phyloP scores from a whole-genome alignment of 805 yeast species.

The Kuraishia floccosa region DNA sequence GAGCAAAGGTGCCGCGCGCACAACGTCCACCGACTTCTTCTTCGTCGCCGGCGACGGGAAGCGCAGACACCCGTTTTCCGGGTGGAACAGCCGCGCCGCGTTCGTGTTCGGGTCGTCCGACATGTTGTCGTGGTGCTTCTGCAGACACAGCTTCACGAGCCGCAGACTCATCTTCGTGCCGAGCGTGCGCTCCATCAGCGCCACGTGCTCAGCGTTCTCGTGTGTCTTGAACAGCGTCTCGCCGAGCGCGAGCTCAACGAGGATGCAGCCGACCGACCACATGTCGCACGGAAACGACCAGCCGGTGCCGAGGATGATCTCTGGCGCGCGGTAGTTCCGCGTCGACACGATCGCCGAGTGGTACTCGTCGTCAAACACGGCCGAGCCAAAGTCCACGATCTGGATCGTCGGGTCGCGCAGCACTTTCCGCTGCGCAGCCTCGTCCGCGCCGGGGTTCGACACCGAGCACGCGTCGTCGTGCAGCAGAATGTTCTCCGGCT shows the following conservation, averaged over 20 bases:
- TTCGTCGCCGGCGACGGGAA: constrained; percentile 25
- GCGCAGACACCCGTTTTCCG: constrained; percentile 15
- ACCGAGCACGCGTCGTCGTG: constrained; percentile 38
- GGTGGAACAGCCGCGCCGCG: constrained; percentile 12
- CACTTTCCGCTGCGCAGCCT: constrained; percentile 23
- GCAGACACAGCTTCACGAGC: constrained; percentile 19
- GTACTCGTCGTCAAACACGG: constrained; percentile 87
- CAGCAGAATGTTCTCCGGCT: constrained; percentile 87
- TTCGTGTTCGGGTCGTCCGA: constrained; percentile 1
- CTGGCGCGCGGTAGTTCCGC: constrained; percentile 95
- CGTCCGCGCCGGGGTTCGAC: constrained; percentile 22
- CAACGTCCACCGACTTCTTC: constrained; percentile 22
- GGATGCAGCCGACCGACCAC: constrained; percentile 94
- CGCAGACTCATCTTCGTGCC: constrained; percentile 36
- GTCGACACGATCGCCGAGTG: constrained; percentile 91
- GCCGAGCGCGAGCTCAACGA: constrained; percentile 87
- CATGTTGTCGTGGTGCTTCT: constrained; percentile 6
- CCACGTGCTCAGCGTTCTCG: constrained; percentile 88
- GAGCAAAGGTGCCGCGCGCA: constrained; percentile 17
- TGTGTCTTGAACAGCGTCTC: constrained; percentile 92
- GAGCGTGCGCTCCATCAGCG: constrained; percentile 81
- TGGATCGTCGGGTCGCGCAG: constrained; percentile 74
- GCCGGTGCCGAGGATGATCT: constrained; percentile 85
- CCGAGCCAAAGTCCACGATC: constrained; percentile 95
- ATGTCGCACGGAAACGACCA: constrained; percentile 97